phyloP scores from a whole-genome alignment of 352 stramenopile genomes.

The Phytophthora vignae region DNA sequence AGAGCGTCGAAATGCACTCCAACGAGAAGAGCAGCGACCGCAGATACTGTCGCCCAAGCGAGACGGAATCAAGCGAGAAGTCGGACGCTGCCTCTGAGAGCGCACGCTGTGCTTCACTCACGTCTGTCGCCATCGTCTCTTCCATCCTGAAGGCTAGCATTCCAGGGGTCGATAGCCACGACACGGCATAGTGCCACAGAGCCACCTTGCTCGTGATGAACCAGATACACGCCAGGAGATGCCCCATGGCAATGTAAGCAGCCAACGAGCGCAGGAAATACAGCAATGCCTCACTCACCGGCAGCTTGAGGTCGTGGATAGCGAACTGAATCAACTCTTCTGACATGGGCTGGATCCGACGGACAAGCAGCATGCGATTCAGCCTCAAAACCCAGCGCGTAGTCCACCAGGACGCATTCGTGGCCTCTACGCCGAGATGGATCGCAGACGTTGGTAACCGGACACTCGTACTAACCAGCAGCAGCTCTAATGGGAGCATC shows the following conservation, averaged over 20 bases:
- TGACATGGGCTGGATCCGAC: conserved; percentile 44
- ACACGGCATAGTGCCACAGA: conserved; percentile 45
- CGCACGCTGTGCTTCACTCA: conserved; percentile 11
- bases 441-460: conserved; percentile 6
- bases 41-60: conserved; percentile 65
- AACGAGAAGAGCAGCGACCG: conserved; percentile 72
- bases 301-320: conserved; percentile 60
- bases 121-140: not conserved
- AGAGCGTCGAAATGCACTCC: conserved; percentile 75
- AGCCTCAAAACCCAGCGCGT: conserved; percentile 50
- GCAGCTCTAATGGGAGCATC: conserved; percentile 52
- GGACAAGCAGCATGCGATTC: conserved; percentile 55
- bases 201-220: conserved; percentile 51
- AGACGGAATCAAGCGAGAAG: conserved; percentile 40
- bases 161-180: conserved; percentile 64
- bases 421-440: not conserved
- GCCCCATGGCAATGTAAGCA: conserved; percentile 57
- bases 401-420: conserved; percentile 35
- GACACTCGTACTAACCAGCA: conserved; percentile 16
- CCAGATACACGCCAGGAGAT: conserved; percentile 69
- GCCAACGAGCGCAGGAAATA: conserved; percentile 53
- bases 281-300: conserved; percentile 46
- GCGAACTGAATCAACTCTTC: conserved; percentile 64
- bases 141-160: conserved; percentile 41
- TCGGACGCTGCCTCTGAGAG: not conserved